These are phyloP conservation scores for Pseudevernia furfuracea DNA, from an alignment of 495 filamentous ascomycete species.

Conservation along the genomic window DNA sequence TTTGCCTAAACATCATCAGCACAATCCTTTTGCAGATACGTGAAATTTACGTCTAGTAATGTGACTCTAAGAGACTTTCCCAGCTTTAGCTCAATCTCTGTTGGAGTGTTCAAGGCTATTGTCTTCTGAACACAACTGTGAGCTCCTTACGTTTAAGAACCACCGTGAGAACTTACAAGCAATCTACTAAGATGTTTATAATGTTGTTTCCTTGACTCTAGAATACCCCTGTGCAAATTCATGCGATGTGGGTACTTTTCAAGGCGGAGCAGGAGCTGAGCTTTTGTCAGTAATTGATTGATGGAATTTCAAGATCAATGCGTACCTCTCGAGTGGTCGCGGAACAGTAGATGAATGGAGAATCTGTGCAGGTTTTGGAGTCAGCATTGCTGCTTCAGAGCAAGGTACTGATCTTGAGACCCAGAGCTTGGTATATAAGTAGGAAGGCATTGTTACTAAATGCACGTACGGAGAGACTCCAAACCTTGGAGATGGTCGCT, in stretches of 20 bases:
- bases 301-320: not conserved
- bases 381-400: not conserved
- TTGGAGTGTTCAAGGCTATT: slow-evolving; percentile 77
- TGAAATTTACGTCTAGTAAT: slow-evolving; percentile 56
- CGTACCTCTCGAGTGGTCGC: slow-evolving; percentile 68
- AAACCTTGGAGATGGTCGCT: slow-evolving; percentile 84
- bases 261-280: slow-evolving; percentile 56
- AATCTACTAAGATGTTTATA: slow-evolving; percentile 70
- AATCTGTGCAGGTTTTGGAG: not conserved
- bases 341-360: slow-evolving; percentile 80
- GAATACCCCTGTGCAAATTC: slow-evolving; percentile 69
- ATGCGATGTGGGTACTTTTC: slow-evolving; percentile 72
- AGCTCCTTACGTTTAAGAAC: not conserved
- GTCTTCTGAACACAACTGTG: slow-evolving; percentile 51
- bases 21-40: not conserved
- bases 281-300: slow-evolving; percentile 14
- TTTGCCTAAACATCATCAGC: slow-evolving; percentile 46
- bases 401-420: not conserved
- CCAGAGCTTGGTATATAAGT: not conserved
- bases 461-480: slow-evolving; percentile 42
- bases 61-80: slow-evolving; percentile 66
- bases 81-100: slow-evolving; percentile 63
- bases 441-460: not conserved
- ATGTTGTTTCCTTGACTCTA: slow-evolving; percentile 59
- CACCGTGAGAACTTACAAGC: slow-evolving; percentile 38